Percentiles rank a stretch among this genome's conserved stretches.
Conservation (phyloP, 2,329 filamentous ascomycete species). For the Penicillium sp. region DNA sequence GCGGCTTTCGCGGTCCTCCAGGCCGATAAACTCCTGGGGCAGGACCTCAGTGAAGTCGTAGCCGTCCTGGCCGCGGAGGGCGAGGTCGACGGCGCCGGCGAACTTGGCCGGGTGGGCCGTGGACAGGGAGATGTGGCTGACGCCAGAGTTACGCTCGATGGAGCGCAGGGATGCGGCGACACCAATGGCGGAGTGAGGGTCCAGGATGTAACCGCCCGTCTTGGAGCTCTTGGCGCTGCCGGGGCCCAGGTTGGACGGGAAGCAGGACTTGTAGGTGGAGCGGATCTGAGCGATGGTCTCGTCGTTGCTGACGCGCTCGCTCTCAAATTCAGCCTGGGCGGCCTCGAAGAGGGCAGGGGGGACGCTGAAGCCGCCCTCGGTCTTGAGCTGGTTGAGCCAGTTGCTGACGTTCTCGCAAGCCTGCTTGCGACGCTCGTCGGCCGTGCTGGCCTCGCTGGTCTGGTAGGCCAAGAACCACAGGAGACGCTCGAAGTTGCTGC, state of each 20-base stretch:
- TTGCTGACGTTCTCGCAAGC: constrained; percentile 63
- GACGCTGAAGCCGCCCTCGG: constrained; percentile 72
- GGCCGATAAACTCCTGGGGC: constrained; percentile 69
- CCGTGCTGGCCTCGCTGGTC: constrained; percentile 44
- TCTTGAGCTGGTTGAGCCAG: constrained; percentile 76
- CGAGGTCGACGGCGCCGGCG: constrained; percentile 69
- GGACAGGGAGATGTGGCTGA: constrained; percentile 70
- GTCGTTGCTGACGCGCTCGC: constrained; percentile 57
- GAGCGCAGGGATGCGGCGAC: constrained; percentile 67
- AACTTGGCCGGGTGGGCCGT: constrained; percentile 98
- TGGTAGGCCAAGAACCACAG: constrained; percentile 82
- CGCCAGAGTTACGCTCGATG: constrained; percentile 45
- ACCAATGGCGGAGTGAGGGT: constrained; percentile 86
- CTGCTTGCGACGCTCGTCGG: constrained; percentile 41
- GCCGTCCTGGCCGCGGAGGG: constrained; percentile 59
- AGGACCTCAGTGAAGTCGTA: constrained; percentile 74
- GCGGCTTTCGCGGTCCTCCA: constrained; percentile 51
- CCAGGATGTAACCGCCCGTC: constrained; percentile 66
- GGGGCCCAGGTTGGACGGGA: constrained; percentile 38
- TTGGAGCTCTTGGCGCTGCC: constrained; percentile 30
- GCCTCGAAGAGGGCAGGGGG: constrained; percentile 61
- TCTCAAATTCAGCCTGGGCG: constrained; percentile 68
- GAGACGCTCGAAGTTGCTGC: constrained; percentile 90
- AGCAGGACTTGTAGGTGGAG: constrained; percentile 47
- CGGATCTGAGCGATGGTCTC: constrained; percentile 62